These are phyloP conservation scores for Fusarium sororula DNA, from an alignment of 2,329 filamentous ascomycete species.

Conservation along the genomic window DNA sequence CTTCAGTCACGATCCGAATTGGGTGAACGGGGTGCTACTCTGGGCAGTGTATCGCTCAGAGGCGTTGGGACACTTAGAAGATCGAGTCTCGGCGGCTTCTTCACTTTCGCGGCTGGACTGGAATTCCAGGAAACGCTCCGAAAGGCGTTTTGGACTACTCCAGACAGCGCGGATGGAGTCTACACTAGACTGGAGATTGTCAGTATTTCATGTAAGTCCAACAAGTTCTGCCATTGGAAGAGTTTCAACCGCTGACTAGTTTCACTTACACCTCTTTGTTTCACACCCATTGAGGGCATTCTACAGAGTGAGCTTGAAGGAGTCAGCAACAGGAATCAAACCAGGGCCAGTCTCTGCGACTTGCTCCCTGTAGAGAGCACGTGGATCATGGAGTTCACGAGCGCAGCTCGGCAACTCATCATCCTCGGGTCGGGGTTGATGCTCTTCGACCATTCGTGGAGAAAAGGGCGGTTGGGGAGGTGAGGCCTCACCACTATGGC, in stretches of 20 bases:
- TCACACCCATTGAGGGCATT: background rate
- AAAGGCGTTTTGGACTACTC: background rate
- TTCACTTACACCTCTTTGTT: background rate
- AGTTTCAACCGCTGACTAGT: background rate
- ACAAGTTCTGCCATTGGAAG: background rate
- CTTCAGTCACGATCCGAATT: background rate
- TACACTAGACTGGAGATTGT: background rate
- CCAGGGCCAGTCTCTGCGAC: background rate
- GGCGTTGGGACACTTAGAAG: accelerated
- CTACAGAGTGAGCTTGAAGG: background rate
- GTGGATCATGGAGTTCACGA: background rate
- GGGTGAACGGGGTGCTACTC: background rate
- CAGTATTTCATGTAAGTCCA: background rate
- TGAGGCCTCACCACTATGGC: background rate
- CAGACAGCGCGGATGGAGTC: background rate
- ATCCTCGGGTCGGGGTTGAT: background rate
- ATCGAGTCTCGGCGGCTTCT: background rate
- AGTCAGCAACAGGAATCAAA: background rate
- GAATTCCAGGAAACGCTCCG: background rate
- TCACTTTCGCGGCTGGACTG: accelerated
- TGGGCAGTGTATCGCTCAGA: background rate
- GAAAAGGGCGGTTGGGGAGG: background rate
- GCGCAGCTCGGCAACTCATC: background rate
- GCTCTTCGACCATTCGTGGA: background rate
- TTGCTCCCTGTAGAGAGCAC: background rate